Evolutionary conservation across 176 grass and related monocot species (phyloP).

Genomic region (Oryza coarctata): DNA sequence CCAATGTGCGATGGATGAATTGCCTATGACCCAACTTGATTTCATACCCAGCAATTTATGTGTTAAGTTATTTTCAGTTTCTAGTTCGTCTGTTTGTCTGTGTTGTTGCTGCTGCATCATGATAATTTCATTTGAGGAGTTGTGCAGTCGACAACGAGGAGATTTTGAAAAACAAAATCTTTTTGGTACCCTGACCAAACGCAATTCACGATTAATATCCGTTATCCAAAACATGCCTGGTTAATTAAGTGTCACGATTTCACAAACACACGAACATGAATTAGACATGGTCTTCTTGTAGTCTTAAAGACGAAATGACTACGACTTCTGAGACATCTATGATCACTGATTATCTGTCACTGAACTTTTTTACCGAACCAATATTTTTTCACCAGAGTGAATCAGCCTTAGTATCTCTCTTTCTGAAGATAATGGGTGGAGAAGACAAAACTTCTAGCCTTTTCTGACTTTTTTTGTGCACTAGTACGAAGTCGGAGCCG

Average conservation of each 20-base stretch:
- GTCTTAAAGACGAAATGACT: neutral
- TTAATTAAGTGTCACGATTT: neutral
- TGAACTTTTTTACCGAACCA: neutral
- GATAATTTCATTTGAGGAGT: neutral
- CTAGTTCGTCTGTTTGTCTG: neutral
- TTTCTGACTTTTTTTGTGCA: neutral
- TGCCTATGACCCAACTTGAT: neutral
- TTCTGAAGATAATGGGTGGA: neutral
- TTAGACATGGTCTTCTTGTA: neutral
- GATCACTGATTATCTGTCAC: neutral
- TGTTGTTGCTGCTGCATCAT: neutral
- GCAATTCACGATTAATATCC: neutral
- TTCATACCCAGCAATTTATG: neutral
- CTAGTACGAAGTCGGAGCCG: neutral
- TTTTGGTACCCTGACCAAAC: neutral
- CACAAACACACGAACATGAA: neutral
- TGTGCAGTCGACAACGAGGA: neutral
- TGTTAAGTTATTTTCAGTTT: neutral
- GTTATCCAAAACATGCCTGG: neutral
- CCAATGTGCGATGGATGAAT: neutral
- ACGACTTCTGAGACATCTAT: neutral
- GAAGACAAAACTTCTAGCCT: neutral
- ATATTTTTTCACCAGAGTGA: neutral
- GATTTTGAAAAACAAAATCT: neutral
- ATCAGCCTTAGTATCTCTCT: neutral